Percentiles rank a stretch among this genome's conserved stretches.
Conservation (phyloP, 139 green algal genomes). For the Picochlorum sp. region DNA sequence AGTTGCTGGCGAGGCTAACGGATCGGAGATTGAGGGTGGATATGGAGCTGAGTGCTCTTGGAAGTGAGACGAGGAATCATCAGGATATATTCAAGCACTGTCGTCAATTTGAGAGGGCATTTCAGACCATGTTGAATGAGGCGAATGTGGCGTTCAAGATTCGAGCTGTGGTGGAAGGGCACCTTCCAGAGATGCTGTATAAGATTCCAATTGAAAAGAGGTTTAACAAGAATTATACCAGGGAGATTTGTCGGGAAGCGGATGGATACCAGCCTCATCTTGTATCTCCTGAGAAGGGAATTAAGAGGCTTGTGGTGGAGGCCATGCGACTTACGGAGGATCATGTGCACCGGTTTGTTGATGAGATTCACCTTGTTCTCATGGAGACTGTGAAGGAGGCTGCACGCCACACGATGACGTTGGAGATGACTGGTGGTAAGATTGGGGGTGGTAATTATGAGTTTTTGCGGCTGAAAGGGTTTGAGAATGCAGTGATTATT, state of each 20-base stretch:
- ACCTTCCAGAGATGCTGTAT: constrained; percentile 42
- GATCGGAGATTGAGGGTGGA: constrained; percentile 55
- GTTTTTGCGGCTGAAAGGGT: constrained; percentile 61
- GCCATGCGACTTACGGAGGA: constrained; percentile 45
- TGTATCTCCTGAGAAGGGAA: constrained; percentile 76
- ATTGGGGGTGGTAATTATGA: constrained; percentile 1
- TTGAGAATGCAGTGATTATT: constrained; percentile 70
- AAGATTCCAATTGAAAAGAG: constrained; percentile 69
- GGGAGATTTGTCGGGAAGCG: constrained; percentile 56
- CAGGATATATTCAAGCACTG: constrained; percentile 83
- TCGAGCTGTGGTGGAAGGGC: constrained; percentile 35
- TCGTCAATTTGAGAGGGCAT: constrained; percentile 77
- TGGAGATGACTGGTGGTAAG: constrained; percentile 7
- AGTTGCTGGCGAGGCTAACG: constrained; percentile 55
- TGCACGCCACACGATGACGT: constrained; percentile 18
- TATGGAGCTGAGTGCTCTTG: constrained; percentile 64
- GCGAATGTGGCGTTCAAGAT: constrained; percentile 63
- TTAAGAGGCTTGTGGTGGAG: constrained; percentile 55
- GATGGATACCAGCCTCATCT: constrained; percentile 83
- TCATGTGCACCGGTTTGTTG: constrained; percentile 54
- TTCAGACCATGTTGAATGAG: constrained; percentile 66
- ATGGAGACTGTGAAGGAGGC: constrained; percentile 22
- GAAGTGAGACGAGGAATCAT: constrained; percentile 49
- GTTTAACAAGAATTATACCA: constrained; percentile 59
- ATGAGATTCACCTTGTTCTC: constrained; percentile 41